A percentile compares a stretch with the other conserved stretches of the same genome.
phyloP scores from a whole-genome alignment of 208 protist species.

The Trypanosoma rangeli region DNA sequence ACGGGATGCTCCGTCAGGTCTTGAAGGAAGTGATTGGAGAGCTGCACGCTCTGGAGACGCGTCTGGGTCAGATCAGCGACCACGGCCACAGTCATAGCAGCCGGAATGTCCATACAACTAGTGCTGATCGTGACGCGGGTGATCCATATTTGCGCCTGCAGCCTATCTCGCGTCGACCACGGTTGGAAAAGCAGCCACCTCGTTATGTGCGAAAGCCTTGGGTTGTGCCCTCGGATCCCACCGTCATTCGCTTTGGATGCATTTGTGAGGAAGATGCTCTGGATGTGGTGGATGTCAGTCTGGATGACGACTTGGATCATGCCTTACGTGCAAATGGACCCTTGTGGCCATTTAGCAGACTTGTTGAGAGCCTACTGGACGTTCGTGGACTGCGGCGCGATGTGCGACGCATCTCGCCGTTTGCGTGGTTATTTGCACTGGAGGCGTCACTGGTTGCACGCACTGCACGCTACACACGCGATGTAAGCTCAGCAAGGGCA shows the following conservation, averaged over 20 bases:
- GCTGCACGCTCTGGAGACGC: conserved; percentile 50
- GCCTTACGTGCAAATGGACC: conserved; percentile 48
- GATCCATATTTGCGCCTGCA: conserved; percentile 3
- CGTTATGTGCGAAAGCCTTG: conserved; percentile 44
- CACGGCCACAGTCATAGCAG: neutral
- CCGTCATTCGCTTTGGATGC: conserved; percentile 39
- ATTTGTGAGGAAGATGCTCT: conserved; percentile 38
- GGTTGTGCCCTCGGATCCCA: conserved; percentile 31
- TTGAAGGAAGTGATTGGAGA: conserved; percentile 64
- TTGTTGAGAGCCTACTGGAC: conserved; percentile 75
- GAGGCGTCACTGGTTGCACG: conserved; percentile 46
- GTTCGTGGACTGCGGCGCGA: conserved; percentile 69
- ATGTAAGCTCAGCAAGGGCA: conserved; percentile 10
- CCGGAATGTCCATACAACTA: neutral
- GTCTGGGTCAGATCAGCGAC: conserved; percentile 15
- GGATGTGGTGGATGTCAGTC: conserved; percentile 38
- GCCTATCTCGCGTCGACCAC: conserved; percentile 19
- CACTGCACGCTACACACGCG: conserved; percentile 21
- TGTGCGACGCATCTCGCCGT: conserved; percentile 36
- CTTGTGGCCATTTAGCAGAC: conserved; percentile 52
- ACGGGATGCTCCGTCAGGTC: conserved; percentile 60
- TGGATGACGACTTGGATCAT: conserved; percentile 64
- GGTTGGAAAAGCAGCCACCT: conserved; percentile 27
- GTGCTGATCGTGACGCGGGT: conserved; percentile 1
- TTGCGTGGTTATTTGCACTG: conserved; percentile 62